These are phyloP conservation scores for Polymyxa betae DNA, from an alignment of 208 protist genomes.

Conservation along the genomic window DNA sequence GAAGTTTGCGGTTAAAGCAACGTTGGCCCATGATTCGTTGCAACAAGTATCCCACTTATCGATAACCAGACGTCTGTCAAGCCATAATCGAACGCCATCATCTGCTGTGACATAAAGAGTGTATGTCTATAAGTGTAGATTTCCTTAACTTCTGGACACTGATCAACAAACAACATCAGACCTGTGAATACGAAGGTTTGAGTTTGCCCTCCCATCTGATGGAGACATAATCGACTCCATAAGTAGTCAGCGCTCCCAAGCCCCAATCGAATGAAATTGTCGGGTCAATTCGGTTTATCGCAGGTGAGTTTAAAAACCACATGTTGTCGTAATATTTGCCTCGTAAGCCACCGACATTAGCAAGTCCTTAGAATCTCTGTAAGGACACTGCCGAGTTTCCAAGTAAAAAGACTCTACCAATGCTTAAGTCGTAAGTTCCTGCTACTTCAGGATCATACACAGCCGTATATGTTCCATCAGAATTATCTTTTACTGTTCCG, in stretches of 20 bases:
- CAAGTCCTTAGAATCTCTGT: neutral
- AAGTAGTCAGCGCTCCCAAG: slow-evolving; percentile 52
- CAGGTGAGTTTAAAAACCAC: slow-evolving; percentile 63
- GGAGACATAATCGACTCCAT: slow-evolving; percentile 62
- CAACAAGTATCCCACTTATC: slow-evolving; percentile 62
- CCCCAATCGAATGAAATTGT: slow-evolving; percentile 64
- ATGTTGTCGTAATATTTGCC: slow-evolving; percentile 69
- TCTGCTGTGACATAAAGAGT: slow-evolving; percentile 61
- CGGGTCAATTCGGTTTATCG: slow-evolving; percentile 54
- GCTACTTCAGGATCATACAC: neutral
- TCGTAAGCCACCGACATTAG: slow-evolving; percentile 51
- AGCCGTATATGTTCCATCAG: slow-evolving; percentile 13
- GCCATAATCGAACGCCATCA: slow-evolving; percentile 62
- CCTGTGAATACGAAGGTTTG: slow-evolving; percentile 57
- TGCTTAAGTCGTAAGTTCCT: slow-evolving; percentile 27
- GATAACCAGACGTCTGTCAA: slow-evolving; percentile 56
- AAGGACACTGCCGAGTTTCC: neutral
- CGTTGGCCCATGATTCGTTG: slow-evolving; percentile 55
- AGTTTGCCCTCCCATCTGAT: slow-evolving; percentile 62
- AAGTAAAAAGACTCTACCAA: neutral
- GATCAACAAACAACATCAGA: no score
- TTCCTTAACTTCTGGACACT: no score
- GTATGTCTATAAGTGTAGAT: slow-evolving; percentile 50
- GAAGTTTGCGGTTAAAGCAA: neutral
- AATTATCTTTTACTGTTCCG: neutral